Percentiles rank a stretch among this genome's conserved stretches.
These are phyloP conservation scores for Cucurbita argyrosperma DNA, from an alignment of 306 rosid genomes.

Conservation along the genomic window DNA sequence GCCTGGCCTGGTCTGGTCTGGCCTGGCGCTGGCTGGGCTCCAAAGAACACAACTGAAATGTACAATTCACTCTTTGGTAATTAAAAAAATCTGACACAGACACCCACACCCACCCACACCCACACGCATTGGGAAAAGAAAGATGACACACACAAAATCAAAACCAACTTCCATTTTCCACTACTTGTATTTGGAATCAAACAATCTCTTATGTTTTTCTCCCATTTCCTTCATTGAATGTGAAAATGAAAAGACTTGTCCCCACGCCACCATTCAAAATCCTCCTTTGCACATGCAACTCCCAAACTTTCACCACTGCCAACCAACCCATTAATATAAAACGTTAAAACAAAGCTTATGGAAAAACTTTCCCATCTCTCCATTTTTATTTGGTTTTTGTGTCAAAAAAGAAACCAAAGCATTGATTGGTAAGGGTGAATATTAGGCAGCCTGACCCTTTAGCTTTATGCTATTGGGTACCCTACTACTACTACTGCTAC, in stretches of 20 bases:
- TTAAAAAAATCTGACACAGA: not conserved
- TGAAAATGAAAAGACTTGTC: slow-evolving; percentile 3
- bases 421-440: not conserved
- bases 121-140: not conserved
- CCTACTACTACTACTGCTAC: not conserved
- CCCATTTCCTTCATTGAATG: not conserved
- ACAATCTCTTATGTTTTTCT: not conserved
- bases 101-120: not conserved
- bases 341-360: not conserved
- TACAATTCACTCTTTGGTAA: not conserved
- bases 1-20: not conserved
- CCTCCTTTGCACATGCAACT: not conserved
- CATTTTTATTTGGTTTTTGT: not conserved
- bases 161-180: not conserved
- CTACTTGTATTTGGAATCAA: not conserved
- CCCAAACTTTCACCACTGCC: not conserved
- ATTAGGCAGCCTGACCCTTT: not conserved
- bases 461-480: not conserved
- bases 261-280: not conserved
- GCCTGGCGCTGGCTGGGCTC: not conserved
- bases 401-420: not conserved
- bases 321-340: not conserved
- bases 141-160: not conserved
- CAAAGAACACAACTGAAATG: not conserved
- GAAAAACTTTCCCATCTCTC: not conserved